Evolutionary conservation across 257 asterid genomes (phyloP), one percentile per base, ranked within the genome.

Genomic region (Gentiana straminea): DNA sequence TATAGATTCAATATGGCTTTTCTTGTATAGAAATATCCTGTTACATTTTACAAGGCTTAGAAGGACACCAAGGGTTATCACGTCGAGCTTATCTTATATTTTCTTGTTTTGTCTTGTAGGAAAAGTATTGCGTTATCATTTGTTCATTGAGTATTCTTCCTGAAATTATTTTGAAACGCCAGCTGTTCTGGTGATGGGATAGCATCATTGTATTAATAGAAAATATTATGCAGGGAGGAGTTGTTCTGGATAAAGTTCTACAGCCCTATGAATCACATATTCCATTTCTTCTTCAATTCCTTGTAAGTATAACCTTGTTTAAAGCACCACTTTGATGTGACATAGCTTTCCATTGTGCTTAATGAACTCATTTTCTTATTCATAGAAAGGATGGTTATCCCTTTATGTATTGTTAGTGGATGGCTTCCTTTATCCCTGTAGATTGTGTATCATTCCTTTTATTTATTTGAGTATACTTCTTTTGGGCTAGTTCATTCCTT

Each of bases 231-330:
- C 77, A 91, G 98, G 83, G 78, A 57, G 98, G 98, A 62, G 92
- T 86, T 45, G 70, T 83, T 54, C 58, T 76, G 69, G 92, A 77
- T 58, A 87, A 67, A 79, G 54, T 68, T 49, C 63, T 91, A 55
- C 96, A 91, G 84, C 96, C 96, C 58, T 75, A 87, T 68, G 98
- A 91, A 69, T 84, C 98, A 57, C 98, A 91, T 61, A 84, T 87
- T 69, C 98, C 96, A 41, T 91, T 74, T 73, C 86, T 91, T 65
- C 96, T 91, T 68, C 98, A 91, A 76, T 91, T 91, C 77, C 72
- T 81, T 93, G 98, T 80, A 77, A 54, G 82, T 61, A 45, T 45
- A 41, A 1, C 7, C 1, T 41, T 5, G 10, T 4, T 3, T 24
- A 24, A 24, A 24, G 24, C 24, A 24, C 24, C 24, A 24, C 24